Evolutionary conservation across 2,329 filamentous ascomycete species (phyloP), one percentile per base, ranked within the genome.

Genomic region (Alternaria alternata): DNA sequence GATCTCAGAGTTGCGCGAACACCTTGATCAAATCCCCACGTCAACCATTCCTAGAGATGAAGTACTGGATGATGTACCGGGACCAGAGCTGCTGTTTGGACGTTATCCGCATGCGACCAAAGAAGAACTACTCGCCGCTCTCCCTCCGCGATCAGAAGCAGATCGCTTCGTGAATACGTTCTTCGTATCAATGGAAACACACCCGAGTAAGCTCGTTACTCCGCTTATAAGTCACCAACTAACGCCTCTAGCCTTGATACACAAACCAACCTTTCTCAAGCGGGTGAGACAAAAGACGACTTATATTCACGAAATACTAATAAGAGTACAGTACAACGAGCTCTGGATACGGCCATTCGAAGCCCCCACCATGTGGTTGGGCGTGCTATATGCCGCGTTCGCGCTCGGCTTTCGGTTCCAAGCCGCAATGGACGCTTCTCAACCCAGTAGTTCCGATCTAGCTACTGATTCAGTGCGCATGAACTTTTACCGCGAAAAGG

Each of bases 351-450:
- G 77, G 38, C 80, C 78, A 1, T 74, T 71, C 9, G 66, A 66
- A 18, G 73, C 74, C 3, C 70, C 81, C 0, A 74, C 80, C 8
- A 78, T 80, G 64, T 84, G 81, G 82, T 62, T 83, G 18, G 80
- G 81, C 4, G 69, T 82, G 2, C 60, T 83, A 7, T 84, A 82
- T 63, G 71, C 73, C 44, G 75, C 80, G 51, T 72, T 83, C n/a
- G 60, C 69, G 28, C 57, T 74, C 2, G 70, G 71, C 2, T 67
- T 65, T 28, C 69, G 71, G 14, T 73, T 75, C 32, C 68, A 72
- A 26, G 59, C 63, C n/a, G 57, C 61, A 16, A 38, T 70, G 20
- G 67, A 65, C 16, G 48, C 54, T 5, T 60, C 64, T 12, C 57
- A 59, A 4, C 24, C 28, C 5, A 30, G 12, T 14, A 16, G 36